Evolutionary conservation across 2,329 filamentous ascomycete genomes (phyloP).

Genomic region (Thielaviopsis punctulata): DNA sequence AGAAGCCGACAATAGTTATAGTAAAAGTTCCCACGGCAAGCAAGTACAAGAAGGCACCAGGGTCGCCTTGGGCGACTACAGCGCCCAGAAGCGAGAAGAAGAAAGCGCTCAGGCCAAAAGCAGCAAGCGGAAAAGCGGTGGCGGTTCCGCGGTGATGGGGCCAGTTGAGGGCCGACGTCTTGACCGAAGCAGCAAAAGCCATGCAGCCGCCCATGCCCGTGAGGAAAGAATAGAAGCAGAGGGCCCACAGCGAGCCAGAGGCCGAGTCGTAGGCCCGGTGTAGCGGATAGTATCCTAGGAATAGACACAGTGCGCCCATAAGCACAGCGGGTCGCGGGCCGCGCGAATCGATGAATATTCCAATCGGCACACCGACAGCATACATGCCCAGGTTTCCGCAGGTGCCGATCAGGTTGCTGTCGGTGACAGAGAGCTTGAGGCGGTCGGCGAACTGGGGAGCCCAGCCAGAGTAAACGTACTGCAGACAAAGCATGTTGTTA

Average conservation of each 20-base stretch:
- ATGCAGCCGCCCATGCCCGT: conserved; percentile 80
- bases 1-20: conserved; percentile 60
- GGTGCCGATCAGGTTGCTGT: conserved; percentile 82
- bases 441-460: conserved; percentile 84
- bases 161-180: conserved; percentile 78
- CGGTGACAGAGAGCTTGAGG: conserved; percentile 73
- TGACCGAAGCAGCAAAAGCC: conserved; percentile 79
- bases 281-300: conserved; percentile 71
- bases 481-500: conserved; percentile 10
- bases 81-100: conserved; percentile 77
- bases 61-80: conserved; percentile 66
- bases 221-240: conserved; percentile 74
- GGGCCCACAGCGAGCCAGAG: conserved; percentile 34
- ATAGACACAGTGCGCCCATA: conserved; percentile 55
- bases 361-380: conserved; percentile 71
- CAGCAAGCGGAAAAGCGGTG: conserved; percentile 81
- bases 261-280: conserved; percentile 61
- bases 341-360: conserved; percentile 67
- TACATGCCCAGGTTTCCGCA: conserved; percentile 90
- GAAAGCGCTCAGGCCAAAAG: conserved; percentile 87
- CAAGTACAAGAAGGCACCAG: conserved; percentile 62
- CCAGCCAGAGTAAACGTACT: conserved; percentile 99
- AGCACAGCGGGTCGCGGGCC: conserved; percentile 68
- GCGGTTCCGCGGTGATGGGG: conserved; percentile 81
- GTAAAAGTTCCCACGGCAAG: conserved; percentile 63